Base-by-base conservation (phyloP, 1,139 yeast species). In the Candida pseudoviswanathii region DNA sequence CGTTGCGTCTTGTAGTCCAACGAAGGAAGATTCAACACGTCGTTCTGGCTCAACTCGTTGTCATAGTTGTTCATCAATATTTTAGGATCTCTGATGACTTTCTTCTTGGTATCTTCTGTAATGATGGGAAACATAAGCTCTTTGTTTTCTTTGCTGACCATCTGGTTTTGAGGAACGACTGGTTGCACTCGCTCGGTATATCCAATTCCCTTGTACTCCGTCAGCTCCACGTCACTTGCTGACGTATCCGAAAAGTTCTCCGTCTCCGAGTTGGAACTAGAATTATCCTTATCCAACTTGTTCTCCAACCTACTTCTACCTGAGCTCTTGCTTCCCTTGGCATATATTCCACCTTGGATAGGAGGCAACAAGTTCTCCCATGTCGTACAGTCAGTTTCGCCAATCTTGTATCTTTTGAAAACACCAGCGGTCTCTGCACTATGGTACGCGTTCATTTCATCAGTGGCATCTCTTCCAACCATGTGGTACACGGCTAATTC, bases 381-480 rank as follows among this genome's bases (percentile, higher is more conserved):
- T 3, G n/a, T 8, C 3, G 72, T 71, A 50, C 72, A 64, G 50
- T 83, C 81, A 5, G 89, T 80, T 29, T 60, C 61, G 1, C 96
- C 97, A 9, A 90, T 75, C 51, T 71, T 78, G 80, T 81, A 91
- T 41, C 68, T 74, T 9, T 62, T 62, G 64, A 89, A 85, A 0
- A 65, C 63, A 2, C 56, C 50, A 10, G 78, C 67, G 0, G 96
- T 80, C 45, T 82, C 86, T 16, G 75, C 80, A 31, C 82, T 68
- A 62, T 90, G 96, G 61, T 89, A 86, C 8, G 92, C 92, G 48
- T 84, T 79, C 89, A 90, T 89, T 64, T 90, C 97, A 63, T 89
- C 96, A 0, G 95, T 85, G 7, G 96, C 96, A 67, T 90, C 96
- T 52, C 94, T 72, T 3, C 97, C 97, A 5, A 90, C 80, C 86